These are phyloP conservation scores for Leptodontidium sp. DNA, from an alignment of 2,329 filamentous ascomycete genomes.

Conservation along the genomic window DNA sequence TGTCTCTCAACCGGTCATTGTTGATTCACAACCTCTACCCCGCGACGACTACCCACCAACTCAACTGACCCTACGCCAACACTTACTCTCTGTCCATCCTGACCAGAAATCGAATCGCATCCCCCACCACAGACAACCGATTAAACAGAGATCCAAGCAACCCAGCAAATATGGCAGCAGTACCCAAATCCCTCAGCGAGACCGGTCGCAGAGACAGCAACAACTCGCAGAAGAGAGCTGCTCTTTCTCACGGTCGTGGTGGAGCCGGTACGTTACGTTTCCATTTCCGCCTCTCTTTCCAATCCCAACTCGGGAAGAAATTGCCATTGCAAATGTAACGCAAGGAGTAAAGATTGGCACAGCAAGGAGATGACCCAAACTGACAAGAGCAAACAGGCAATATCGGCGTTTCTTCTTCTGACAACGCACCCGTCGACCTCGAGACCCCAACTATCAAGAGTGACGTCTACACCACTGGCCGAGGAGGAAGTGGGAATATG, in stretches of 20 bases:
- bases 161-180: slow-evolving; percentile 37
- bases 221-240: slow-evolving; percentile 30
- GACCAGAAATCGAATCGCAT: background rate
- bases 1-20: background rate
- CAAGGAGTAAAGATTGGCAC: no score
- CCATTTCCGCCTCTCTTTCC: slow-evolving; percentile 18
- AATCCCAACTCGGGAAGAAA: background rate
- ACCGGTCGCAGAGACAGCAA: slow-evolving; percentile 35
- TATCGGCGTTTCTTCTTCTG: slow-evolving; percentile 63
- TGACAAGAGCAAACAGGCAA: slow-evolving; percentile 58
- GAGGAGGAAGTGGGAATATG: slow-evolving; percentile 91
- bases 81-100: background rate
- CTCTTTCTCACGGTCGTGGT: slow-evolving; percentile 74
- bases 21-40: background rate
- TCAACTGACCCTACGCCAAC: background rate
- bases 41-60: background rate
- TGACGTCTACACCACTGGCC: slow-evolving; percentile 86
- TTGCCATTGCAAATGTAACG: no score
- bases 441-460: slow-evolving; percentile 85
- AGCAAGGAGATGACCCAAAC: background rate
- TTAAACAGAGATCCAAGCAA: background rate
- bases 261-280: slow-evolving; percentile 65
- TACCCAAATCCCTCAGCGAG: slow-evolving; percentile 34
- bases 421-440: slow-evolving; percentile 68
- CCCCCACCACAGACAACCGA: background rate